Evolutionary conservation across 176 grass and related monocot genomes (phyloP).

Genomic region (Zea luxurians): DNA sequence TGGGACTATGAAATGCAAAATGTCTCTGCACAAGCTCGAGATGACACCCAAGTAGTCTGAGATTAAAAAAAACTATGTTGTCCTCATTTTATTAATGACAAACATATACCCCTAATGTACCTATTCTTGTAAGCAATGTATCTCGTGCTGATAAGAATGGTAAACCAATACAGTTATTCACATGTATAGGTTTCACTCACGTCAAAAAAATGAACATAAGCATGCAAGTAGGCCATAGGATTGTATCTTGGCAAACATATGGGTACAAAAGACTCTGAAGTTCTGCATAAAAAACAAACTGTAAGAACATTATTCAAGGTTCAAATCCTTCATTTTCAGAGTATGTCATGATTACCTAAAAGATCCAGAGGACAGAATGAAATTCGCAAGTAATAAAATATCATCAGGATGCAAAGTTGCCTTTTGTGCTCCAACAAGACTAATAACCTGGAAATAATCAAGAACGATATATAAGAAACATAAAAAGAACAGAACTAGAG

Average conservation of each 20-base stretch:
- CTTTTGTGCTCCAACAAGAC: constrained; percentile 97
- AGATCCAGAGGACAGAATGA: constrained; percentile 88
- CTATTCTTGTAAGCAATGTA: background rate
- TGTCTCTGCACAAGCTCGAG: background rate
- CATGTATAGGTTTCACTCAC: constrained; percentile 60
- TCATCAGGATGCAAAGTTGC: constrained; percentile 93
- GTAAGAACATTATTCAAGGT: constrained; percentile 32
- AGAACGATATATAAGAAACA: constrained; percentile 8
- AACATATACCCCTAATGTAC: background rate
- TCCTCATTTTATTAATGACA: background rate
- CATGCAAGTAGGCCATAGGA: constrained; percentile 90
- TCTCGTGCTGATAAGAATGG: background rate
- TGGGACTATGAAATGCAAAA: background rate
- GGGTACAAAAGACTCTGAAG: constrained; percentile 92
- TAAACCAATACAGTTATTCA: background rate
- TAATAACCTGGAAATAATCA: constrained; percentile 69
- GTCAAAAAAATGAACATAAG: constrained; percentile 97
- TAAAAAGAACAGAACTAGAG: background rate
- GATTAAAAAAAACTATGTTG: background rate
- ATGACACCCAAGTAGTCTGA: background rate
- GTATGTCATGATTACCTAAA: constrained; percentile 68
- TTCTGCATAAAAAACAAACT: constrained; percentile 55
- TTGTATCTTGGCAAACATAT: constrained; percentile 99
- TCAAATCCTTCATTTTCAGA: constrained; percentile 26
- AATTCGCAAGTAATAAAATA: constrained; percentile 91